These are phyloP conservation scores for Seiridium unicorne DNA, from an alignment of 2,329 filamentous ascomycete genomes.

Conservation along the genomic window DNA sequence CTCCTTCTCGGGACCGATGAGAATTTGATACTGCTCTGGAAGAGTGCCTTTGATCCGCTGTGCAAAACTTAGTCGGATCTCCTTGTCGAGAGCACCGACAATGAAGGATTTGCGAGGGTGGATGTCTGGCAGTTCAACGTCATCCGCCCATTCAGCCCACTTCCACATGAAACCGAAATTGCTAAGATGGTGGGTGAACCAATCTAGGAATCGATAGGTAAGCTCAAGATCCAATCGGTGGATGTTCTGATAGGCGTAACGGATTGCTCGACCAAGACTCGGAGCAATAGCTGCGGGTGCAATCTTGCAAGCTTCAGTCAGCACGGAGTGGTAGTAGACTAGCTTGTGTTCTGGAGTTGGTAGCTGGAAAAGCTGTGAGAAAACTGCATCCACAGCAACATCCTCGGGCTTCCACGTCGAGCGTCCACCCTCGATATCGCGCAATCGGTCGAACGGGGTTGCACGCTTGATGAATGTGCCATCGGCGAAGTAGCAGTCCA, in stretches of 20 bases:
- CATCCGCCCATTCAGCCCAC: slow-evolving; percentile 94
- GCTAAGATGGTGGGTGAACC: slow-evolving; percentile 96
- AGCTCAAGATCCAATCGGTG: slow-evolving; percentile 86
- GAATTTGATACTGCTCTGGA: slow-evolving; percentile 74
- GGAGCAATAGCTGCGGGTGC: slow-evolving; percentile 95
- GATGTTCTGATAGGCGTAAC: slow-evolving; percentile 82
- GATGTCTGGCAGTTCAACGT: slow-evolving; percentile 72
- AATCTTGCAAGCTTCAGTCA: slow-evolving; percentile 94
- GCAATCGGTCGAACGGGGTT: slow-evolving; percentile 86
- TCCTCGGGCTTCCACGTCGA: slow-evolving; percentile 97
- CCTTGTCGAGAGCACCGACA: slow-evolving; percentile 86
- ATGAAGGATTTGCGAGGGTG: slow-evolving; percentile 95
- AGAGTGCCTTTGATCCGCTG: slow-evolving; percentile 94
- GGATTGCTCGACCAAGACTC: slow-evolving; percentile 87
- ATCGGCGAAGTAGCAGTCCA: slow-evolving; percentile 91
- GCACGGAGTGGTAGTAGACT: slow-evolving; percentile 92
- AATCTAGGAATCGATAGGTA: slow-evolving; percentile 85
- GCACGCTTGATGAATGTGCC: slow-evolving; percentile 91
- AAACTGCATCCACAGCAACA: slow-evolving; percentile 94
- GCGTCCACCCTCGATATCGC: slow-evolving; percentile 61
- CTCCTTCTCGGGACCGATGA: slow-evolving; percentile 86
- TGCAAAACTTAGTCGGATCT: slow-evolving; percentile 93
- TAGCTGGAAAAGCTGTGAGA: slow-evolving; percentile 89
- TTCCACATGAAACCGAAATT: slow-evolving; percentile 99
- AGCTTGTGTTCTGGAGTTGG: slow-evolving; percentile 88